Base-by-base conservation (phyloP, 371 early-diverging fungal species). In the Haplosporangium sp. region DNA sequence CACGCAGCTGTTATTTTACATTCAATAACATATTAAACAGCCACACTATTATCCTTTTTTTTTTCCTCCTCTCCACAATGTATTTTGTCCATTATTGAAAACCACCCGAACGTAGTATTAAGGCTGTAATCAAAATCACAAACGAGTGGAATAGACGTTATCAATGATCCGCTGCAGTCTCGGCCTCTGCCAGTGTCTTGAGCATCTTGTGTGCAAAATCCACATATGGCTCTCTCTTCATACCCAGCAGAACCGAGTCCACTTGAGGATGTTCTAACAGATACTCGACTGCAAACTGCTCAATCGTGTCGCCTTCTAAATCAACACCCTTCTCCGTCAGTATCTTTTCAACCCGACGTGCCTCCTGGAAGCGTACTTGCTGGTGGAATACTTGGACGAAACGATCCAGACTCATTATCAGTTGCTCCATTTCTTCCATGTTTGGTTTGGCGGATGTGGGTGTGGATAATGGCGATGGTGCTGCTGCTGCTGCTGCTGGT, bases 181-280 rank as follows among this genome's bases (percentile, higher is more conserved):
- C 54, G 5, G 13, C 40, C 37, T 8, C 54, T 11, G 36, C 36
- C 16, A 67, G 9, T 6, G 51, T 57, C 23, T 60, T 48, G 38
- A 81, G 57, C 11, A 74, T n/a, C 36, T 67, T 59, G 16, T 64
- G 64, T n/a, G 80, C 74, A 58, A 80, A 73, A 20, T 82, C 80
- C 12, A 80, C 82, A 64, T 82, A 80, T 9, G 56, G 53, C n/a
- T 68, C 69, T 6, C 66, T 56, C 50, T 77, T 81, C 74, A 81
- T 68, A 9, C 80, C 81, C 41, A 81, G 29, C 4, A 81, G 66
- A 7, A 81, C 70, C 0, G 69, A 59, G 43, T 82, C 80, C 4
- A 79, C 63, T 29, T 69, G 69, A 0, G 55, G 68, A 47, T 74
- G 69, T 36, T 80, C 71, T 5, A 74, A 36, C 29, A 82, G 51